A percentile compares a stretch with the other conserved stretches of the same genome.
Conservation (phyloP, 176 grass and related monocot species). For the Cenchrus americanus region DNA sequence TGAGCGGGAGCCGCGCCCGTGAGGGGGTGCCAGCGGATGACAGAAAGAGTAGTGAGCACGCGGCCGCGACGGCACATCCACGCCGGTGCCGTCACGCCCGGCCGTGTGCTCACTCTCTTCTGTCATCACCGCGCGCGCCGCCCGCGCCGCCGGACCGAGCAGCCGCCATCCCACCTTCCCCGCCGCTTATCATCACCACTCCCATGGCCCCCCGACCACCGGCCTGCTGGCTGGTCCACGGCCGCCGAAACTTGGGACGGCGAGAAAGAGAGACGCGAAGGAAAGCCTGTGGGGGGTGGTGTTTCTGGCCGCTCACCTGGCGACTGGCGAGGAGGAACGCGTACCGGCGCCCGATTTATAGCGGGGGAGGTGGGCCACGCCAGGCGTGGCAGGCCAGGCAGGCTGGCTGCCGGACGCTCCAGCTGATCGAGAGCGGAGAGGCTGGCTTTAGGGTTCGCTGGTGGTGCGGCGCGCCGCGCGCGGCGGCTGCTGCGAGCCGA, state of each 20-base stretch:
- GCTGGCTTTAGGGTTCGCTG: slow-evolving; percentile 30
- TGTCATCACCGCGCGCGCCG: slow-evolving; percentile 67
- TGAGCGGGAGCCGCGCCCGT: slow-evolving; percentile 21
- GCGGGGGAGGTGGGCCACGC: slow-evolving; percentile 25
- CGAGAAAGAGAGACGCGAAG: not conserved
- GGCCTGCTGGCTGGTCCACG: not conserved
- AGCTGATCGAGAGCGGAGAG: not conserved
- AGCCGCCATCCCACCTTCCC: not conserved
- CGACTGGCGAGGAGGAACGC: not conserved
- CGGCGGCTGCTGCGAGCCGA: not conserved
- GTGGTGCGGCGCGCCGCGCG: not conserved
- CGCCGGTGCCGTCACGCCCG: slow-evolving; percentile 57
- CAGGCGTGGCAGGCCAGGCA: not conserved
- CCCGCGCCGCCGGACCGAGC: not conserved
- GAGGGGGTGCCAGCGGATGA: slow-evolving; percentile 26
- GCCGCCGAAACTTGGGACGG: not conserved
- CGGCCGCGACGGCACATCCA: slow-evolving; percentile 63
- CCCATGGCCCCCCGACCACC: not conserved
- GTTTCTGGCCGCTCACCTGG: not conserved
- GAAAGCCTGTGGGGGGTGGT: not conserved
- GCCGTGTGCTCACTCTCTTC: slow-evolving; percentile 83
- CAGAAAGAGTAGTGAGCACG: slow-evolving; percentile 78
- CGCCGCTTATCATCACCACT: not conserved
- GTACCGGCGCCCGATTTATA: slow-evolving; percentile 43
- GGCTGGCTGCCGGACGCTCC: not conserved